Percentiles rank a stretch among this genome's conserved stretches.
Evolutionary conservation across 2,329 filamentous ascomycete genomes (phyloP).

Genomic region (Colletotrichum noveboracense): DNA sequence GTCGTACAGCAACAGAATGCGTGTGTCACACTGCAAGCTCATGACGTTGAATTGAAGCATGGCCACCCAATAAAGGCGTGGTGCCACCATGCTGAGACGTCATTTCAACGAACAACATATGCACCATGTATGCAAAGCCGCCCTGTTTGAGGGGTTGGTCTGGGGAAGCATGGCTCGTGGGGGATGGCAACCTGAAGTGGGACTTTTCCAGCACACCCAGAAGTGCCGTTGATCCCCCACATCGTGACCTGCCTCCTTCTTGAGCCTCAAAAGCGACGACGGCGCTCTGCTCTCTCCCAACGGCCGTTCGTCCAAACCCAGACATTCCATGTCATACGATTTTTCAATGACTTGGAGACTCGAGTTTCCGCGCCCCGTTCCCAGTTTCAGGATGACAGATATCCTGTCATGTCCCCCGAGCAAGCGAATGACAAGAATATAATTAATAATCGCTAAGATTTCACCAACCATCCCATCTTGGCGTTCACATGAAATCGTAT

Average conservation of each 20-base stretch:
- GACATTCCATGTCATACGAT: background rate
- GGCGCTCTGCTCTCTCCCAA: background rate
- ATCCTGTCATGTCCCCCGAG: background rate
- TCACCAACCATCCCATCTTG: background rate
- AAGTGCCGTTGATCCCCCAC: slow-evolving; percentile 20
- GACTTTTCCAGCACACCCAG: slow-evolving; percentile 10
- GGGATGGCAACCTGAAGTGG: slow-evolving; percentile 14
- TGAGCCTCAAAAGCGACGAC: slow-evolving; percentile 19
- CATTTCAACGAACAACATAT: slow-evolving; percentile 23
- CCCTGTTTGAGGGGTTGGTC: slow-evolving; percentile 12
- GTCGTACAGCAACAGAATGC: background rate
- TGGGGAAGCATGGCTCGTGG: slow-evolving; percentile 22
- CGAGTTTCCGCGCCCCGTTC: background rate
- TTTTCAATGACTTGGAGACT: background rate
- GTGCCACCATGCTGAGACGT: slow-evolving; percentile 33
- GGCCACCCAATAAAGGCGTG: background rate
- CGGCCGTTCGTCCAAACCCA: background rate
- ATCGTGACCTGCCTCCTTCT: slow-evolving; percentile 2
- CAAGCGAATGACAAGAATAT: background rate
- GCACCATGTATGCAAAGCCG: slow-evolving; percentile 23
- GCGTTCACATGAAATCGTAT: background rate
- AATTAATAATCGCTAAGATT: background rate
- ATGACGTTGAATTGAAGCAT: slow-evolving; percentile 1
- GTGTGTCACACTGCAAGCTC: background rate
- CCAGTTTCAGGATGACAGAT: background rate